These are phyloP conservation scores for Martensiomyces pterosporus DNA, from an alignment of 192 early-diverging fungal species.

Conservation along the genomic window DNA sequence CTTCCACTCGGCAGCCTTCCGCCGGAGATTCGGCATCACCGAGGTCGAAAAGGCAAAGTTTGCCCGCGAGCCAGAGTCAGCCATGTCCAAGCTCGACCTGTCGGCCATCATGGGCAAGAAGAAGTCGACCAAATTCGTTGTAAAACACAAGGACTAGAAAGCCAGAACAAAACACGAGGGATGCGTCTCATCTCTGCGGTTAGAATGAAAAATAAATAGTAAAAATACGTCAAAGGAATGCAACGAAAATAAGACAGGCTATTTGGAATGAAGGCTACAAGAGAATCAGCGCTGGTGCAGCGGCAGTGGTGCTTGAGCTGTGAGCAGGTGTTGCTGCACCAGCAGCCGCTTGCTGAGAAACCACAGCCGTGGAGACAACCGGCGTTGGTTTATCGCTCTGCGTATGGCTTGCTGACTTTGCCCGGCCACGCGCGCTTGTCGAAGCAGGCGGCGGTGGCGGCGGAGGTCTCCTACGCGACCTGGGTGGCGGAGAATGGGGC, in stretches of 20 bases:
- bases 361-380: no score
- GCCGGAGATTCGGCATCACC: conserved; percentile 58
- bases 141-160: conserved; percentile 26
- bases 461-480: conserved; percentile 24
- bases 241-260: no score
- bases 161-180: no score
- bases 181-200: no score
- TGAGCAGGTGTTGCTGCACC: no score
- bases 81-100: conserved; percentile 15
- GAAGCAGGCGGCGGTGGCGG: conserved; percentile 24
- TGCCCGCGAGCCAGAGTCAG: conserved; percentile 10
- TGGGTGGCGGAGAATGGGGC: conserved; percentile 1
- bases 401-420: conserved; percentile 3
- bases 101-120: conserved; percentile 12
- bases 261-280: no score
- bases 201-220: no score
- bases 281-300: no score
- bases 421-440: background rate
- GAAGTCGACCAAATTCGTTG: conserved; percentile 12
- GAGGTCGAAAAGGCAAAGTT: conserved; percentile 27
- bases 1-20: conserved; percentile 58
- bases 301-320: no score
- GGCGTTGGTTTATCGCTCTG: background rate
- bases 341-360: no score
- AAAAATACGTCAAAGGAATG: no score